A percentile compares a stretch with the other conserved stretches of the same genome.
phyloP scores from a whole-genome alignment of 805 yeast genomes.

The Hanseniaspora valbyensis region DNA sequence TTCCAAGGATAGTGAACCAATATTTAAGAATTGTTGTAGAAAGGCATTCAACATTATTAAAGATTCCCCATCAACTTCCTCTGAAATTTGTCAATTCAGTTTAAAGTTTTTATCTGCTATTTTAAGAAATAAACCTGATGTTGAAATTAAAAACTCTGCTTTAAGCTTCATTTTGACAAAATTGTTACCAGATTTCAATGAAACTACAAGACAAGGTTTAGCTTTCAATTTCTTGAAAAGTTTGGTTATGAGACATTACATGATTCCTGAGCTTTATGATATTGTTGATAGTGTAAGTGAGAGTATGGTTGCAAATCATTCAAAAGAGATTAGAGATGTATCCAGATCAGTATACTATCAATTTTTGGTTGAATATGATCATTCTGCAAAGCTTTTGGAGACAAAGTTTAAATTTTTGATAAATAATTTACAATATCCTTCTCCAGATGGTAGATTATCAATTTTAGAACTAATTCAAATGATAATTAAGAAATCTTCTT shows the following conservation, averaged over 20 bases:
- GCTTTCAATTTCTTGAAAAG: conserved; percentile 79
- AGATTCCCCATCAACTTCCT: conserved; percentile 65
- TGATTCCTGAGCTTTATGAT: conserved; percentile 84
- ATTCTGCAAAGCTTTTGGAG: conserved; percentile 73
- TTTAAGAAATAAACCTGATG: conserved; percentile 51
- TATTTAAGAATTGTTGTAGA: conserved; percentile 52
- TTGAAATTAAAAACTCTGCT: conserved; percentile 58
- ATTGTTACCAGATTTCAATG: conserved; percentile 77
- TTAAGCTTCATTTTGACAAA: conserved; percentile 60
- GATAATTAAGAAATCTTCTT: conserved; percentile 54
- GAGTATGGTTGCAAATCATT: conserved; percentile 82
- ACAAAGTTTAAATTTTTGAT: conserved; percentile 74
- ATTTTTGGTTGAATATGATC: conserved; percentile 89
- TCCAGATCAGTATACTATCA: conserved; percentile 74
- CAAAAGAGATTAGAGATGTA: conserved; percentile 69
- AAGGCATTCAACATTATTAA: conserved; percentile 52
- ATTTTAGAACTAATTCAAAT: conserved; percentile 77
- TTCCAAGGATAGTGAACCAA: conserved; percentile 34
- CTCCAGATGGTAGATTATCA: conserved; percentile 77
- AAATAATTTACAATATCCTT: conserved; percentile 69
- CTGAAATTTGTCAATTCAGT: conserved; percentile 70
- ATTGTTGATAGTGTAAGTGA: conserved; percentile 68
- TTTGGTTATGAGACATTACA: conserved; percentile 57
- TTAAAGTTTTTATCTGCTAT: conserved; percentile 63
- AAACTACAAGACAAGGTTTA: conserved; percentile 76